A percentile compares a stretch with the other conserved stretches of the same genome.
These are phyloP conservation scores for Antarctomyces pellizariae DNA, from an alignment of 495 filamentous ascomycete species.

Conservation along the genomic window DNA sequence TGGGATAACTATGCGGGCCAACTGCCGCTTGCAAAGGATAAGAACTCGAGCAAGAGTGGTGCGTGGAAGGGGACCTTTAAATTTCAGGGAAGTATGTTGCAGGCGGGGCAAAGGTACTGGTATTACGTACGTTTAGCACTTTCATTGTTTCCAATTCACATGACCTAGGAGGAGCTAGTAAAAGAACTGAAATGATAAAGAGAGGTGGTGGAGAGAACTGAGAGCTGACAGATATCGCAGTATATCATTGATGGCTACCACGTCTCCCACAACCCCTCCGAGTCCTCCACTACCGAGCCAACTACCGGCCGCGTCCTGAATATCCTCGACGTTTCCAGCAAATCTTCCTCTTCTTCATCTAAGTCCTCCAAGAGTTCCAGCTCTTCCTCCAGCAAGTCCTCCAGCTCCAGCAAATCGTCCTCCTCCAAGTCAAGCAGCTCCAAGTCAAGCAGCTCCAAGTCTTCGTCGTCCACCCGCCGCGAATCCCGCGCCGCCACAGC, in stretches of 20 bases:
- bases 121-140: conserved; percentile 38
- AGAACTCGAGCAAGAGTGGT: conserved; percentile 50
- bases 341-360: conserved; percentile 22
- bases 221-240: neutral
- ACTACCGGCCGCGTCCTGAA: conserved; percentile 90
- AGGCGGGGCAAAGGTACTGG: conserved; percentile 85
- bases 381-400: conserved; percentile 16
- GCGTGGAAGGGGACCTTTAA: conserved; percentile 90
- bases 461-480: conserved; percentile 16
- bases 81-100: conserved; percentile 66
- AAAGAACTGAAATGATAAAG: too few relatives aligned
- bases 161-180: too few relatives aligned
- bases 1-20: conserved; percentile 96
- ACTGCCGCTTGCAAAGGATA: conserved; percentile 75
- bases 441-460: conserved; percentile 13
- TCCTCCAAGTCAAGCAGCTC: conserved; percentile 12
- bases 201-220: too few relatives aligned
- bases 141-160: too few relatives aligned
- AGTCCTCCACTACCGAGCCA: conserved; percentile 75
- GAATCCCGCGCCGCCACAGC: conserved; percentile 14
- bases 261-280: conserved; percentile 87
- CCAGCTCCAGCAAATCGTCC: conserved; percentile 9
- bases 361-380: conserved; percentile 23
- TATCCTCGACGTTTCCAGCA: conserved; percentile 35
- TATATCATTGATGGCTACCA: conserved; percentile 99